Conservation (phyloP, 208 protist species). For the Leptomonas pyrrhocoris region DNA sequence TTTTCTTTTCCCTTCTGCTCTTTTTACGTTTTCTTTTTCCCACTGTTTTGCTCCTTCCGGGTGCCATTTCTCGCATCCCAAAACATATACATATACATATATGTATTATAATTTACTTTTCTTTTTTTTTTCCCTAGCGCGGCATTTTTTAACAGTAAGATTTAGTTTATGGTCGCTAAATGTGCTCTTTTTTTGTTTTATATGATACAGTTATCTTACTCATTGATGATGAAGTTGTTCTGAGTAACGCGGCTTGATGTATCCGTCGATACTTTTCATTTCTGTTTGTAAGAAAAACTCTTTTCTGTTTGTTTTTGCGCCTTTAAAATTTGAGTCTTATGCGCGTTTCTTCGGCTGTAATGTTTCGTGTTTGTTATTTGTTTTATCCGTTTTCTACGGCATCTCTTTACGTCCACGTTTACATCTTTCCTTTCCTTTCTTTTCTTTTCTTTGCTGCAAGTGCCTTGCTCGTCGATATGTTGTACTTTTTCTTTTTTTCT, state of each 20-base stretch:
- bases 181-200: constrained; percentile 1
- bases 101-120: constrained; percentile 1
- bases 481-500: not conserved
- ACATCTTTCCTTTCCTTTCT: not conserved
- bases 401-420: constrained; percentile 6
- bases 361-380: constrained; percentile 6
- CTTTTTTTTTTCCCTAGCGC: not conserved
- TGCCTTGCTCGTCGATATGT: too few species aligned
- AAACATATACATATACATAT: too few species aligned
- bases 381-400: constrained; percentile 4
- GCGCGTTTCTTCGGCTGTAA: not conserved
- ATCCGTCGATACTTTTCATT: not conserved
- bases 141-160: not conserved
- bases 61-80: too few species aligned
- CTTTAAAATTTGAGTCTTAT: not conserved
- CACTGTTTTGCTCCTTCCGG: too few species aligned
- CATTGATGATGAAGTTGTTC: constrained; percentile 4
- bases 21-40: too few species aligned
- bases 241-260: not conserved
- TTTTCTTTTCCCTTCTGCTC: too few species aligned
- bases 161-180: too few species aligned
- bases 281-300: constrained; percentile 1
- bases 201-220: not conserved
- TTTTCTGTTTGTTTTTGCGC: not conserved
- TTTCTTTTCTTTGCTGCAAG: constrained; percentile 1